A percentile compares a stretch with the other conserved stretches of the same genome.
Conservation (phyloP, 2,329 filamentous ascomycete genomes). For the Calonectria fujianensis region DNA sequence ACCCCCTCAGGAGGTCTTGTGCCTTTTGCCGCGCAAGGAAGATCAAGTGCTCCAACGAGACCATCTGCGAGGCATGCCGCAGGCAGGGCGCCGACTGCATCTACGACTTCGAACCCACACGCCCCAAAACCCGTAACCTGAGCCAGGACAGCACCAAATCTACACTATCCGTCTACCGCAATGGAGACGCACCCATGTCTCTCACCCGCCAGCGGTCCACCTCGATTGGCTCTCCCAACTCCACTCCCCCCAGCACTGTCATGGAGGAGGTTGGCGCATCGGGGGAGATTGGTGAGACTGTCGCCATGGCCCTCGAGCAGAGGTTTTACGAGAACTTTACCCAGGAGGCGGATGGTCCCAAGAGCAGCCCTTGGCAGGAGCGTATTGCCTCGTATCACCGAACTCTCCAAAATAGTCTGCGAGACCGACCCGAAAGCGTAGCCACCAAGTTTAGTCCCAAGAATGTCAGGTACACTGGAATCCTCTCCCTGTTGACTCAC, state of each 20-base stretch:
- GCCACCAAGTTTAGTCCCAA: constrained; percentile 46
- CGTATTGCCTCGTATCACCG: constrained; percentile 47
- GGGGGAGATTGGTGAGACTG: constrained; percentile 50
- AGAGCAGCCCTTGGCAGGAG: constrained; percentile 50
- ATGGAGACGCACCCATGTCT: constrained; percentile 43
- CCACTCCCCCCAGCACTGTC: constrained; percentile 49
- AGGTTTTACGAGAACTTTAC: constrained; percentile 57
- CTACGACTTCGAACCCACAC: constrained; percentile 61
- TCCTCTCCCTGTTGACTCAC: constrained; percentile 56
- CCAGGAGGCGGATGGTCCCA: constrained; percentile 36
- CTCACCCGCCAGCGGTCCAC: constrained; percentile 53
- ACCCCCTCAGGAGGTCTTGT: constrained; percentile 60
- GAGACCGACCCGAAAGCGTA: constrained; percentile 44
- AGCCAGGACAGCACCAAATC: constrained; percentile 54
- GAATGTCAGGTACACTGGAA: constrained; percentile 51
- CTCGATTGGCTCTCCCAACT: constrained; percentile 51
- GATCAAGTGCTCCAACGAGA: constrained; percentile 63
- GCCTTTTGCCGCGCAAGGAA: constrained; percentile 62
- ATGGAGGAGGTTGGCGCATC: constrained; percentile 47
- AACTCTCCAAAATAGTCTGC: constrained; percentile 35
- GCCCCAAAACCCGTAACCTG: constrained; percentile 55
- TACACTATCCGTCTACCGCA: constrained; percentile 40
- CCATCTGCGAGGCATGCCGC: constrained; percentile 61
- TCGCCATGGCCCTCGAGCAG: constrained; percentile 57
- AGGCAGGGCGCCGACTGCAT: constrained; percentile 62